Evolutionary conservation across 2,329 filamentous ascomycete species (phyloP), one percentile per base, ranked within the genome.

Genomic region (Pseudopithomyces chartarum): DNA sequence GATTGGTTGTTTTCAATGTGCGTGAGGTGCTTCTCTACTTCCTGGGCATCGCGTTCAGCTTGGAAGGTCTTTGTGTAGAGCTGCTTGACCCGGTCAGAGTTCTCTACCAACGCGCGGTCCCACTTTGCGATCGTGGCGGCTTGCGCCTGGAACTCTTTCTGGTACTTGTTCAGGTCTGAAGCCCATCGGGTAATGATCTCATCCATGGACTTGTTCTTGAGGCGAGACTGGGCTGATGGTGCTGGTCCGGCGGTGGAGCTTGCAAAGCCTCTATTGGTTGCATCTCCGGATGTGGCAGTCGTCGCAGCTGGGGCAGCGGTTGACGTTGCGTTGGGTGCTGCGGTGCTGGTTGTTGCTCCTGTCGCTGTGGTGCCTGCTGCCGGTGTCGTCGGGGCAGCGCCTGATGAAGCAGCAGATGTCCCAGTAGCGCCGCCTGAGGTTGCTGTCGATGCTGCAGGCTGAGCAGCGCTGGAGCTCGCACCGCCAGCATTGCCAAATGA

Each of bases 181-280:
- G 95, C 95, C 95, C 95, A 99, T 32, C 92, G 88, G 3, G 92
- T 97, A 63, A 99, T 92, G 62, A 99, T 97, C 74, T 99, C 95
- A 71, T 99, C 95, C 90, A 99, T 97, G 0, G 94, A 97, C 80
- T 97, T 98, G 78, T 97, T 97, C 82, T 97, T 97, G 36, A 99
- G 82, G 26, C 95, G 89, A 3, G 94, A 95, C 68, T 96, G 87
- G 1, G 82, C 79, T 55, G 92, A 89, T 15, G 95, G 94, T 2
- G 88, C 81, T 1, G 93, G 92, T 0, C 93, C 93, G 33, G 86
- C 82, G 3, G 91, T 96, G 1, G 92, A 96, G 26, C 88, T 86
- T 17, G 86, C 87, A 47, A 94, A 78, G 26, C 73, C 81, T 22
- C 54, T 61, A 52, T 70, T 68, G 7, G 59, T 45, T 42, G 69